Base-by-base conservation (phyloP, 2,329 filamentous ascomycete genomes). In the Fusarium torreyae region DNA sequence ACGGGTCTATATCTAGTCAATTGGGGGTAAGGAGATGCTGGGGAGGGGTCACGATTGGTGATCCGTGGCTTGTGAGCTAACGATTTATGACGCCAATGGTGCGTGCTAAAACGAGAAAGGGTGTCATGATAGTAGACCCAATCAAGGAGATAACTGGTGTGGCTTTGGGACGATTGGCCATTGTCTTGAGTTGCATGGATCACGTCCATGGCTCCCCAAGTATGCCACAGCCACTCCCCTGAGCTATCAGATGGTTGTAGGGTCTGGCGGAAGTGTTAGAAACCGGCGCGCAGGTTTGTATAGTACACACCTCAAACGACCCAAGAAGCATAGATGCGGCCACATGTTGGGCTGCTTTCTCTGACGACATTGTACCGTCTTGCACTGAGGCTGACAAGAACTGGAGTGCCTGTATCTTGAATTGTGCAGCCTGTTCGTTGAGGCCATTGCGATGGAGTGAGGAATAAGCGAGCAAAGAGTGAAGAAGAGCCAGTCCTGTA, bases 71-170 rank as follows among this genome's bases (percentile, higher is more conserved):
- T 28, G 3, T n/a, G 24, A 6, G 20, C 28, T 4, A 50, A 4
- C 18, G 56, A 15, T 9, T 40, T 49, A 2, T 62, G 59, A 3
- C 33, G 48, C 71, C 71, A 73, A 46, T 73, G 63, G n/a, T 61
- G 53, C 13, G 56, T 50, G n/a, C 68, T 56, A n/a, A 73, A 73
- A 2, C 57, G 56, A 20, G 70, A 71, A 10, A 73, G 34, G 7
- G 58, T 48, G 14, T 68, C 49, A 22, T 71, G 70, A 22, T 73
- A 73, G 39, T 66, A 62, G 17, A 68, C 70, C 71, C 71, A 73
- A 15, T 66, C 68, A 15, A 73, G 45, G 3, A 73, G 36, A 20
- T 52, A 11, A 8, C 45, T 56, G 8, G 38, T 52, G 11, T 63
- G 57, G 31, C 14, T 39, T 31, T 38, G 13, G 10, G 24, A 5